phyloP scores from a whole-genome alignment of 495 filamentous ascomycete genomes.

The Gamarada debralockiae region DNA sequence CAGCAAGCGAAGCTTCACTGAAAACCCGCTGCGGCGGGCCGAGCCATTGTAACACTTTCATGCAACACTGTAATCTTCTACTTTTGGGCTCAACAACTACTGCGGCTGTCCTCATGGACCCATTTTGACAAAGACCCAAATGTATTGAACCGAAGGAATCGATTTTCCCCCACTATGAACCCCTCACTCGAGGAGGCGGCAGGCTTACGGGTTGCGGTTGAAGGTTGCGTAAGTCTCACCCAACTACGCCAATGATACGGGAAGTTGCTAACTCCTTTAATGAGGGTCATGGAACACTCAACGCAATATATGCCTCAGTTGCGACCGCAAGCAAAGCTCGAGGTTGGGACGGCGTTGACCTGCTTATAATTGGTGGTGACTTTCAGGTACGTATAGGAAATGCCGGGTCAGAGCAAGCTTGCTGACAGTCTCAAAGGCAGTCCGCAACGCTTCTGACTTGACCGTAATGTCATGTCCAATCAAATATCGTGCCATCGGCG shows the following conservation, averaged over 20 bases:
- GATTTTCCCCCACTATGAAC: slow-evolving; percentile 10
- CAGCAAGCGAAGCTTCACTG: slow-evolving; percentile 1
- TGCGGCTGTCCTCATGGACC: too few species aligned
- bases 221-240: slow-evolving; percentile 70
- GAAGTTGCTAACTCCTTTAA: background rate
- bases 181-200: slow-evolving; percentile 23
- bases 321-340: slow-evolving; percentile 55
- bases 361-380: slow-evolving; percentile 87
- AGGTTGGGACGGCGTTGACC: slow-evolving; percentile 72
- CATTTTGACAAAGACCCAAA: too few species aligned
- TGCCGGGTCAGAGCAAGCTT: background rate
- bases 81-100: too few species aligned
- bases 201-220: slow-evolving; percentile 54
- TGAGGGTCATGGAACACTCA: slow-evolving; percentile 84
- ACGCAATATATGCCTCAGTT: slow-evolving; percentile 83
- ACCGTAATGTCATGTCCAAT: slow-evolving; percentile 79
- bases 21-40: too few species aligned
- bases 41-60: too few species aligned
- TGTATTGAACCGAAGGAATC: too few species aligned
- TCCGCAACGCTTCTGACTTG: slow-evolving; percentile 83
- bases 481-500: slow-evolving; percentile 80
- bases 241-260: background rate
- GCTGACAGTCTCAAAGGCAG: slow-evolving; percentile 50
- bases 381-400: slow-evolving; percentile 59
- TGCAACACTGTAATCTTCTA: too few species aligned